Evolutionary conservation across 805 yeast genomes (phyloP).

Genomic region (Saturnispora ahearnii): DNA sequence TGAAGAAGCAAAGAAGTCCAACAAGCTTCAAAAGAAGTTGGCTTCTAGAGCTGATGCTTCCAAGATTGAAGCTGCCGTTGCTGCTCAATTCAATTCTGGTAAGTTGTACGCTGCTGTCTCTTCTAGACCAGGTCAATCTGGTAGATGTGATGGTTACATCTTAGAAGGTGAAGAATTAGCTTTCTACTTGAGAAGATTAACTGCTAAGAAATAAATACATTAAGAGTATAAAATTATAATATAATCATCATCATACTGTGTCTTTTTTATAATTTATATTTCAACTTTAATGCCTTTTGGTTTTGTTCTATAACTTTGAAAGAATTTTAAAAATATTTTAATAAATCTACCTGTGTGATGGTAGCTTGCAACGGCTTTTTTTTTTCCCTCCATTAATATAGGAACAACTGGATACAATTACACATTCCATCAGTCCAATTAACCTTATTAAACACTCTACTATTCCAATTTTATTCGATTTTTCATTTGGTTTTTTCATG

Average conservation of each 20-base stretch:
- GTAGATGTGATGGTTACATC: constrained; percentile 99
- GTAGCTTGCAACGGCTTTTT: no score
- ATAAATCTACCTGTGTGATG: no score
- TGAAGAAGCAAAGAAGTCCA: constrained; percentile 57
- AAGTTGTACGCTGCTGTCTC: constrained; percentile 97
- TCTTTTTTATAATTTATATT: neutral
- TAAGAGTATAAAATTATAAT: neutral
- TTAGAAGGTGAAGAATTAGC: constrained; percentile 99
- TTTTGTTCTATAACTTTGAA: constrained; percentile 2
- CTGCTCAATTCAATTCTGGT: constrained; percentile 97
- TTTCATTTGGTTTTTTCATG: no score
- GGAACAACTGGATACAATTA: no score
- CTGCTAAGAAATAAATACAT: constrained; percentile 85
- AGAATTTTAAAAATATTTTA: no score
- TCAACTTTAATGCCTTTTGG: constrained; percentile 2
- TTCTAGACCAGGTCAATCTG: constrained; percentile 99
- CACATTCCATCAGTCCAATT: no score
- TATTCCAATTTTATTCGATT: no score
- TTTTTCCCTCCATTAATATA: no score
- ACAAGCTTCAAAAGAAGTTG: constrained; percentile 81
- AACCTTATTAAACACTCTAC: no score
- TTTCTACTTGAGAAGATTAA: constrained; percentile 99
- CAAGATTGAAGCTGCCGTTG: constrained; percentile 82
- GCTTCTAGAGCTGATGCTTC: constrained; percentile 85
- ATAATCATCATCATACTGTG: neutral